Base-by-base conservation (phyloP, 1,284 basidiomycete genomes). In the Rhodofomes roseus region DNA sequence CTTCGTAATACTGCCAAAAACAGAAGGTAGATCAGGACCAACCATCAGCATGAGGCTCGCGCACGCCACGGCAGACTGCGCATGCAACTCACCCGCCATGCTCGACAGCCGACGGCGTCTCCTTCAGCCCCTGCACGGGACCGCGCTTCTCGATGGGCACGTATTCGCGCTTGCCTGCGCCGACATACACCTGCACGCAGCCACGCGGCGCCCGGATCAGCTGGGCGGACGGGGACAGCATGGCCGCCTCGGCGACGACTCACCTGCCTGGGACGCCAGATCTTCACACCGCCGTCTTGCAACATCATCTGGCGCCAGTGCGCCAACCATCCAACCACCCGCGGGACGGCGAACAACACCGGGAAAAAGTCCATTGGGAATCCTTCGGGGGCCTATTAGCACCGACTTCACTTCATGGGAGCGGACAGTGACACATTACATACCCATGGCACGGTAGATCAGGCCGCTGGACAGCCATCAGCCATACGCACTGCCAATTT, bases 241-340 rank as follows among this genome's bases (percentile, higher is more conserved):
- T 52, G 46, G 40, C 48, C 27, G 58, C 25, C 11, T 43, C 52
- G 52, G 34, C 46, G 52, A 23, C 51, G 52, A 62, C 75, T 63
- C 71, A 92, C 84, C 80, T 95, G 92, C 67, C 89, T 80, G 43
- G 92, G 93, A 44, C 92, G 80, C 93, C 93, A 95, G 65, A 95
- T 95, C 75, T 94, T 95, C 60, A 95, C 92, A 54, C 91, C 91
- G 20, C 87, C 90, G 37, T 87, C 81, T 68, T 91, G 87, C 57
- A 95, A 77, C 92, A 94, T 93, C 90, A 94, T 92, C 84, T 93
- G 89, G 60, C 90, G 79, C 90, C 92, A 93, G 72, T 93, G 92
- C 0, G 93, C 92, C 11, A 94, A 78, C 93, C 92, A 94, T 11
- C 93, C 93, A 23, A 92, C 92, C 3, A 95, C 91, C 20, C 93